A percentile compares a stretch with the other conserved stretches of the same genome.
These are phyloP conservation scores for Lepidium africanum DNA, from an alignment of 345 rosid species.

Conservation along the genomic window DNA sequence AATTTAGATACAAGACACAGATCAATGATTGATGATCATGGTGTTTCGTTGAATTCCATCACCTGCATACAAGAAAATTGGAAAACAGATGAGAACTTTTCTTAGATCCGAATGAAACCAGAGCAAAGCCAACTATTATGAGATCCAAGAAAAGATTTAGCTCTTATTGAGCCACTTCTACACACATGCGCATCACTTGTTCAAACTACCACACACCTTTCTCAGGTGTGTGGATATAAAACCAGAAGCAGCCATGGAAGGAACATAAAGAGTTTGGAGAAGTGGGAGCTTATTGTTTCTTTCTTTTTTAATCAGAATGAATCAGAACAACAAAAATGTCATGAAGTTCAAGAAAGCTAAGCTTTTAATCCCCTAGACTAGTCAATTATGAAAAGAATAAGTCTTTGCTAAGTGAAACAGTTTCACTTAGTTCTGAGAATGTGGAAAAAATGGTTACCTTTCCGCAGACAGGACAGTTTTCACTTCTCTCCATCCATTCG, in stretches of 20 bases:
- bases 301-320: not conserved
- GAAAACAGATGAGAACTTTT: not conserved
- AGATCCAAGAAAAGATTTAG: not conserved
- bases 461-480: constrained; percentile 94
- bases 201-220: not conserved
- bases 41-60: constrained; percentile 33
- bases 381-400: not conserved
- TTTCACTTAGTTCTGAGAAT: not conserved
- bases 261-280: not conserved
- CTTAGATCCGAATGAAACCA: not conserved
- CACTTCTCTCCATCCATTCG: constrained; percentile 99
- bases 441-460: constrained; percentile 43
- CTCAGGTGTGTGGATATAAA: not conserved
- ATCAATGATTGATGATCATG: constrained; percentile 7
- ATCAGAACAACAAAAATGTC: not conserved
- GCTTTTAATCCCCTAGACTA: not conserved
- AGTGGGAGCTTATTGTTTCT: not conserved
- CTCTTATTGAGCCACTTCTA: not conserved
- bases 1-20: constrained; percentile 1
- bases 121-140: not conserved
- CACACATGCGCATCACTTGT: not conserved
- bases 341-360: not conserved
- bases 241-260: constrained; percentile 4
- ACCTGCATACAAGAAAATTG: constrained; percentile 18
- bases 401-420: not conserved